phyloP scores from a whole-genome alignment of 768 basidiomycete species.

The Lentinus brumalis region DNA sequence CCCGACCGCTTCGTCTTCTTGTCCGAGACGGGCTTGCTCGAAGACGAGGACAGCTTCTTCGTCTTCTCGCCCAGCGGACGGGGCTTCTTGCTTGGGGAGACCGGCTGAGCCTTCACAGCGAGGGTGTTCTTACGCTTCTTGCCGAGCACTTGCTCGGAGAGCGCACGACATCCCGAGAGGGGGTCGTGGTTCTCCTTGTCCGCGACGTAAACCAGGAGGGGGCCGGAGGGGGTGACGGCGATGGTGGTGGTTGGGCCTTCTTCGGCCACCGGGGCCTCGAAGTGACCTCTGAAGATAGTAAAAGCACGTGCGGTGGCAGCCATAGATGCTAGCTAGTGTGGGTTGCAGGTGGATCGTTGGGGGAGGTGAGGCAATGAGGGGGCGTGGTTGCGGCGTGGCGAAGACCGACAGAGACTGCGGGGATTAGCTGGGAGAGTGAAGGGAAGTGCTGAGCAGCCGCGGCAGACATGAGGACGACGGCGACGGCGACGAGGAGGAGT shows the following conservation, averaged over 20 bases:
- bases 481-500: neutral
- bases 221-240: slow-evolving; percentile 22
- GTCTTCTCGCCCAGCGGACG: slow-evolving; percentile 23
- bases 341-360: neutral
- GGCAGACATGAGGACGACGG: neutral
- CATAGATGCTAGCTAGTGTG: slow-evolving; percentile 11
- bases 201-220: slow-evolving; percentile 29
- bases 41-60: slow-evolving; percentile 15
- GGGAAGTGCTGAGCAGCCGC: neutral
- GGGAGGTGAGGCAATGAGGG: neutral
- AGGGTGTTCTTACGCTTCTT: slow-evolving; percentile 65
- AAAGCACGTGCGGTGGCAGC: slow-evolving; percentile 24
- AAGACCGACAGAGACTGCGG: slow-evolving; percentile 9
- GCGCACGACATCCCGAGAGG: slow-evolving; percentile 64
- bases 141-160: slow-evolving; percentile 39
- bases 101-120: slow-evolving; percentile 25
- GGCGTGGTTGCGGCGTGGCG: neutral
- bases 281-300: slow-evolving; percentile 29
- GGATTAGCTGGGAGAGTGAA: neutral
- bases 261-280: slow-evolving; percentile 18
- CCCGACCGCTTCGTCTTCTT: slow-evolving; percentile 23
- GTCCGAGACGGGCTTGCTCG: slow-evolving; percentile 16
- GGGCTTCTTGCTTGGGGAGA: slow-evolving; percentile 21
- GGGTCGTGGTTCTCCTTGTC: slow-evolving; percentile 86
- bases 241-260: slow-evolving; percentile 13